Percentiles rank a stretch among this genome's conserved stretches.
Evolutionary conservation across 805 yeast species (phyloP).

Genomic region (Maudiozyma turicensis): DNA sequence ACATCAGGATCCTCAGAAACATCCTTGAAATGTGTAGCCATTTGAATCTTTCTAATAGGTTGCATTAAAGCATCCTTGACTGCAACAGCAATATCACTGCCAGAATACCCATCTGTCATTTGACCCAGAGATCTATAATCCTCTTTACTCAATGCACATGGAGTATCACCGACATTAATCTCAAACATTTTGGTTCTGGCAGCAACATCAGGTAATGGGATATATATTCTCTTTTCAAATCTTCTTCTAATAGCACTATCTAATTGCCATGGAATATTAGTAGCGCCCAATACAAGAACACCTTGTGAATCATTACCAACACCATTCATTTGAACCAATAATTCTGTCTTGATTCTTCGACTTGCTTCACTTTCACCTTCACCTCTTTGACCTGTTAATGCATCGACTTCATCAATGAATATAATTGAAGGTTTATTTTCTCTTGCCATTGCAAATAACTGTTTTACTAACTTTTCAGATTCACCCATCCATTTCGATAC

Average conservation of each 20-base stretch:
- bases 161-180: slow-evolving; percentile 82
- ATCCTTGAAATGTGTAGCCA: slow-evolving; percentile 87
- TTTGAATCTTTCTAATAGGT: slow-evolving; percentile 90
- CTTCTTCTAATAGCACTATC: slow-evolving; percentile 97
- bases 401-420: slow-evolving; percentile 96
- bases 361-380: slow-evolving; percentile 97
- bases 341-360: slow-evolving; percentile 90
- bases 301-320: slow-evolving; percentile 93
- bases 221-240: slow-evolving; percentile 90
- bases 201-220: slow-evolving; percentile 87
- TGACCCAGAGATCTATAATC: slow-evolving; percentile 76
- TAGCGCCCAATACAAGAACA: slow-evolving; percentile 91
- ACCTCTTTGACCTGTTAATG: slow-evolving; percentile 95
- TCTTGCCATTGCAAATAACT: slow-evolving; percentile 89
- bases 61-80: slow-evolving; percentile 97
- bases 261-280: slow-evolving; percentile 97
- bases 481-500: slow-evolving; percentile 99
- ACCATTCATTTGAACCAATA: slow-evolving; percentile 97
- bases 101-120: slow-evolving; percentile 95
- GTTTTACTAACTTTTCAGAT: slow-evolving; percentile 90
- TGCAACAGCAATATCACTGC: slow-evolving; percentile 93
- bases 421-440: slow-evolving; percentile 93
- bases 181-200: slow-evolving; percentile 92
- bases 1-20: slow-evolving; percentile 32
- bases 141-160: slow-evolving; percentile 61